These are phyloP conservation scores for Paraglomus brasilianum DNA, from an alignment of 192 early-diverging fungal genomes.

Conservation along the genomic window DNA sequence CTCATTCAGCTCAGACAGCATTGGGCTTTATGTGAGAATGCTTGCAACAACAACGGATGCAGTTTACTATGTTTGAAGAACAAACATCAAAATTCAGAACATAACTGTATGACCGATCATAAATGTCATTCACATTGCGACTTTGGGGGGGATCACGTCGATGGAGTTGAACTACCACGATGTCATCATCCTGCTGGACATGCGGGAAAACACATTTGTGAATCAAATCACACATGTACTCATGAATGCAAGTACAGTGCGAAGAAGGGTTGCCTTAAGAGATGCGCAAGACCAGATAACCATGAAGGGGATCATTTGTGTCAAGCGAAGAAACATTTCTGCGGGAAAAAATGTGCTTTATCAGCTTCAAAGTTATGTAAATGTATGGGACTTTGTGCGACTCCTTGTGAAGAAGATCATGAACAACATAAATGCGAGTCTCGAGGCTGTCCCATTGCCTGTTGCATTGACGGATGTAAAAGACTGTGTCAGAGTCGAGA, in stretches of 20 bases:
- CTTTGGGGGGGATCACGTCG: slow-evolving; percentile 26
- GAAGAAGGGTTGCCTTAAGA: slow-evolving; percentile 14
- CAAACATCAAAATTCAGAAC: slow-evolving; percentile 26
- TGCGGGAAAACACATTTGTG: slow-evolving; percentile 17
- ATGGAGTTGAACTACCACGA: neutral
- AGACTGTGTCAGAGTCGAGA: slow-evolving; percentile 7
- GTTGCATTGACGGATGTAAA: slow-evolving; percentile 16
- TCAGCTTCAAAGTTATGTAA: slow-evolving; percentile 5
- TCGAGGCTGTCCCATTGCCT: slow-evolving; percentile 12
- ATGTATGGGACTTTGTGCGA: neutral
- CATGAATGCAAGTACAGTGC: slow-evolving; percentile 5
- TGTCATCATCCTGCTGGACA: slow-evolving; percentile 15
- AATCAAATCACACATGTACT: slow-evolving; percentile 16
- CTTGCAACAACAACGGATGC: slow-evolving; percentile 17
- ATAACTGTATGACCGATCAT: slow-evolving; percentile 33
- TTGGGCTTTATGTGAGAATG: slow-evolving; percentile 23
- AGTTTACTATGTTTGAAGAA: slow-evolving; percentile 20
- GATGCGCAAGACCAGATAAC: slow-evolving; percentile 8
- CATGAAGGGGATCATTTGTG: slow-evolving; percentile 36
- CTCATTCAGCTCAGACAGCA: slow-evolving; percentile 7
- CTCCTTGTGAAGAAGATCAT: slow-evolving; percentile 29
- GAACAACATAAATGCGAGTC: slow-evolving; percentile 32
- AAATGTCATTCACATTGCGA: slow-evolving; percentile 22
- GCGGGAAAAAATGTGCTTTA: slow-evolving; percentile 39
- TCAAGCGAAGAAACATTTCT: slow-evolving; percentile 33